These are phyloP conservation scores for Tinospora cordifolia DNA, from an alignment of 164 flowering plant genomes.

Conservation along the genomic window DNA sequence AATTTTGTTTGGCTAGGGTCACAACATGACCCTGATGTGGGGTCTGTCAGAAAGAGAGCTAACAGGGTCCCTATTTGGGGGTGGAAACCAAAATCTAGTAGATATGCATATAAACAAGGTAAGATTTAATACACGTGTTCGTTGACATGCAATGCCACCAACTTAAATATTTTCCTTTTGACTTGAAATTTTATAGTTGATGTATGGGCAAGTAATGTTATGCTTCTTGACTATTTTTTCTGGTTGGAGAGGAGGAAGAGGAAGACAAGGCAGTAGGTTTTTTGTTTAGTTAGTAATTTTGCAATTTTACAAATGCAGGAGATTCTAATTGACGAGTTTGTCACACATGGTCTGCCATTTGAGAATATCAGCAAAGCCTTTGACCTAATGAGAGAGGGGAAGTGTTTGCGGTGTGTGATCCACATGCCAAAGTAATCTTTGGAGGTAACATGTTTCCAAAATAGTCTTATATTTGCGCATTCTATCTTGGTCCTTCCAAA, in stretches of 20 bases:
- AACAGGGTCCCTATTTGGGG: slow-evolving; percentile 79
- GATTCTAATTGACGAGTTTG: slow-evolving; percentile 58
- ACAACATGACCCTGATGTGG: too few relatives aligned
- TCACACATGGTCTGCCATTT: slow-evolving; percentile 68
- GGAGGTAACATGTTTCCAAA: slow-evolving; percentile 1
- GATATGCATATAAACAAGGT: slow-evolving; percentile 77
- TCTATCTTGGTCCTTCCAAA: too few relatives aligned
- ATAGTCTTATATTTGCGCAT: neutral
- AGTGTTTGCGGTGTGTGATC: slow-evolving; percentile 86
- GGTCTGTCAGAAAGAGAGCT: slow-evolving; percentile 74
- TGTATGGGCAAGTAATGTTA: too few relatives aligned
- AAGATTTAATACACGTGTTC: neutral
- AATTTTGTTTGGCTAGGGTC: too few relatives aligned
- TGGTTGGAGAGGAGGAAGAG: neutral
- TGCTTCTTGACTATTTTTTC: neutral
- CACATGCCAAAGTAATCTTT: slow-evolving; percentile 57
- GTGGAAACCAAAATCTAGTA: slow-evolving; percentile 91
- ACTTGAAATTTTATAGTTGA: neutral
- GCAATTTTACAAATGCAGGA: slow-evolving; percentile 39
- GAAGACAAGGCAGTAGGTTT: neutral
- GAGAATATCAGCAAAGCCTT: slow-evolving; percentile 80
- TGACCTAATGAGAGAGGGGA: slow-evolving; percentile 77
- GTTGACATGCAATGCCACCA: neutral
- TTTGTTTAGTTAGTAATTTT: neutral
- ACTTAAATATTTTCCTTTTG: neutral